phyloP scores from a whole-genome alignment of 148 eudicot species.

The Rheum nobile region DNA sequence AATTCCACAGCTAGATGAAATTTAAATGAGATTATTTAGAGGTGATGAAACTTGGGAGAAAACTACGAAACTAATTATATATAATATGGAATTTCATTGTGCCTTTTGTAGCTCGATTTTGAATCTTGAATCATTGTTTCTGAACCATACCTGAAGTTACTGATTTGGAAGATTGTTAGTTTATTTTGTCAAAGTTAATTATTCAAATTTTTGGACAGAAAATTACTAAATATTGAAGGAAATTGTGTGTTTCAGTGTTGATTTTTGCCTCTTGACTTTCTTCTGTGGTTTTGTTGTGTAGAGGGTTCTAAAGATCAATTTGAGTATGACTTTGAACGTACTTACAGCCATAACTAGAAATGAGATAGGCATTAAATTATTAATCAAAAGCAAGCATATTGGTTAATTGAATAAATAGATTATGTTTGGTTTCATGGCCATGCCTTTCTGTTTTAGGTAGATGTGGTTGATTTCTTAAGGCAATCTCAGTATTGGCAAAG shows the following conservation, averaged over 20 bases:
- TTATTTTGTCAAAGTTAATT: background rate
- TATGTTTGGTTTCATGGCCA: background rate
- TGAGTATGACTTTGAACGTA: background rate
- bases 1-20: background rate
- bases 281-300: background rate
- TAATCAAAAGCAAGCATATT: background rate
- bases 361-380: background rate
- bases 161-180: background rate
- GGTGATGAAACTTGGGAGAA: background rate
- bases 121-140: background rate
- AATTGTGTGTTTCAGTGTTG: background rate
- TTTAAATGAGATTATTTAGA: background rate
- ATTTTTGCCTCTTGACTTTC: background rate
- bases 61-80: background rate
- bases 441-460: slow-evolving; percentile 46
- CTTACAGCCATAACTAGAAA: background rate
- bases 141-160: background rate
- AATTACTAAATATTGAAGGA: background rate
- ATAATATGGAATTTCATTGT: background rate
- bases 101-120: background rate
- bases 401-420: background rate
- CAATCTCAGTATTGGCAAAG: slow-evolving; percentile 73
- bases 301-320: background rate
- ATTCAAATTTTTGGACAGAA: no score
- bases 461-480: slow-evolving; percentile 49